A percentile compares a stretch with the other conserved stretches of the same genome.
Evolutionary conservation across 1,284 basidiomycete species (phyloP).

Genomic region (Trichosporon sp.): DNA sequence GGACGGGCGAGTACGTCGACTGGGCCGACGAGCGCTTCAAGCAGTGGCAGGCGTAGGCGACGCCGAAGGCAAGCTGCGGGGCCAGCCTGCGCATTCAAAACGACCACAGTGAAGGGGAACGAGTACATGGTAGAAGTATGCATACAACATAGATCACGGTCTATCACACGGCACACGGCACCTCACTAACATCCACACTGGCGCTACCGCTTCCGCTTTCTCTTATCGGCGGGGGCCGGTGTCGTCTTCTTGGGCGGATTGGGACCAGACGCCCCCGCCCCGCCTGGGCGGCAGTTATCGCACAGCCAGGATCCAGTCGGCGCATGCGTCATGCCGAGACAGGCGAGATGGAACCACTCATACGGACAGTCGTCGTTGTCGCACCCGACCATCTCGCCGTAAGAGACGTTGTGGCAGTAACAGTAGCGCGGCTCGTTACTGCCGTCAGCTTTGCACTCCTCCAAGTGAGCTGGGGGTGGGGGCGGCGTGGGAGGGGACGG

Average conservation of each 20-base stretch:
- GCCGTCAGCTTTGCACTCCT: conserved; percentile 20
- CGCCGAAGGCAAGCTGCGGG: neutral
- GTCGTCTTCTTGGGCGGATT: neutral
- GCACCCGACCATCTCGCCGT: conserved; percentile 48
- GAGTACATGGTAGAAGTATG: conserved; percentile 9
- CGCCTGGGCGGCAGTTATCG: conserved; percentile 41
- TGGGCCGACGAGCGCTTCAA: conserved; percentile 56
- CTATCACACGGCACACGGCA: too few relatives aligned
- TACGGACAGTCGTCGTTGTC: conserved; percentile 60
- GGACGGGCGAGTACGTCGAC: conserved; percentile 59
- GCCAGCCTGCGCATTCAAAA: too few relatives aligned
- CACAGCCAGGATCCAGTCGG: conserved; percentile 54
- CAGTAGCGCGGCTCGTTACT: conserved; percentile 60
- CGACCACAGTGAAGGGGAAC: too few relatives aligned
- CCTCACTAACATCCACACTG: neutral
- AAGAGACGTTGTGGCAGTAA: conserved; percentile 60
- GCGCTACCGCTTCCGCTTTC: conserved; percentile 21
- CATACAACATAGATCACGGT: conserved; percentile 13
- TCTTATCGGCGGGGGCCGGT: conserved; percentile 4
- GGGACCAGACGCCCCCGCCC: neutral
- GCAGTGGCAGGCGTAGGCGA: conserved; percentile 24
- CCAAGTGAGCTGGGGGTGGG: too few relatives aligned
- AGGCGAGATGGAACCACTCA: conserved; percentile 59
- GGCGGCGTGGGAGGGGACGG: too few relatives aligned
- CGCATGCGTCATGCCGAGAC: conserved; percentile 43